Conservation (phyloP, 2,329 filamentous ascomycete species). For the Coccinonectria pachysandricola region DNA sequence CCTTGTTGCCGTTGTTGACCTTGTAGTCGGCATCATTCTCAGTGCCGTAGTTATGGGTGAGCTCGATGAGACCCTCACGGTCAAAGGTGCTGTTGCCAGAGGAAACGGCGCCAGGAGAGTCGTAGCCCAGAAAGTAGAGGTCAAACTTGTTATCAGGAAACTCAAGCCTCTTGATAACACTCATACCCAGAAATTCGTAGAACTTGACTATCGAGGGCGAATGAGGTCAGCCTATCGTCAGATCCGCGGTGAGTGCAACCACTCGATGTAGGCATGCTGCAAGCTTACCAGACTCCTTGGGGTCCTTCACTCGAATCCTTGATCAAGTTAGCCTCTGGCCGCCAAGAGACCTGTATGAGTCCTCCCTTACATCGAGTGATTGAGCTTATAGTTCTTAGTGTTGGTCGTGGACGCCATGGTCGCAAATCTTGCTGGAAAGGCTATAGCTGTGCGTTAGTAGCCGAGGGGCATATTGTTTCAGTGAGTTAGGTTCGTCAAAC, state of each 20-base stretch:
- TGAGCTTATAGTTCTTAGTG: conserved; percentile 67
- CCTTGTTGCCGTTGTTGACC: conserved; percentile 81
- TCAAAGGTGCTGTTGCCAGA: conserved; percentile 63
- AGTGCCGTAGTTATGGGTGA: conserved; percentile 79
- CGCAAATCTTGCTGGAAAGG: conserved; percentile 23
- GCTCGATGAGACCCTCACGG: conserved; percentile 81
- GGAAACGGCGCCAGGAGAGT: conserved; percentile 64
- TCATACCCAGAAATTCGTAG: conserved; percentile 89
- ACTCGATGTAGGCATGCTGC: conserved; percentile 1
- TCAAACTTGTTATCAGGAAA: conserved; percentile 88
- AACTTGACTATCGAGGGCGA: conserved; percentile 56
- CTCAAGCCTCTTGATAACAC: conserved; percentile 66
- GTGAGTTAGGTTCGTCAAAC: no score
- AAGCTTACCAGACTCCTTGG: conserved; percentile 58
- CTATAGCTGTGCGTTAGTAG: conserved; percentile 1
- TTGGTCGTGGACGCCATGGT: conserved; percentile 63
- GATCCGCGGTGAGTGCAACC: background rate
- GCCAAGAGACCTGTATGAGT: no score
- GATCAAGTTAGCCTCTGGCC: conserved; percentile 8
- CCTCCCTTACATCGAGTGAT: conserved; percentile 72
- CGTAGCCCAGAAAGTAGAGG: conserved; percentile 90
- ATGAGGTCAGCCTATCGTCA: background rate
- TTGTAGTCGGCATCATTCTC: conserved; percentile 74
- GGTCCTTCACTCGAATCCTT: conserved; percentile 92
- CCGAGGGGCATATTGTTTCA: no score